Evolutionary conservation across 2,329 filamentous ascomycete genomes (phyloP).

Genomic region (Pyrenochaeta sp.): DNA sequence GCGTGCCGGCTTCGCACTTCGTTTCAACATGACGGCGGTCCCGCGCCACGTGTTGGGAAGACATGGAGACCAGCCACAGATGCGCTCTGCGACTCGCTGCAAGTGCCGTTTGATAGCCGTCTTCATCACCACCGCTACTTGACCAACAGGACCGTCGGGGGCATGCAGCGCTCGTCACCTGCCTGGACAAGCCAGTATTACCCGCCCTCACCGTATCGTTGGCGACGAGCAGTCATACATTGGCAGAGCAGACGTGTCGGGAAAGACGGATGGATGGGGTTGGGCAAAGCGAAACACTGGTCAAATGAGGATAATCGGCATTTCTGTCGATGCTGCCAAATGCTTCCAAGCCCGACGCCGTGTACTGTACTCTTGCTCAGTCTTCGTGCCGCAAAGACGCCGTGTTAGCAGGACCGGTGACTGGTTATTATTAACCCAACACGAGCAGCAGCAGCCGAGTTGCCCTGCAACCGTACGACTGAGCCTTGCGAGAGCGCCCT

Average conservation of each 20-base stretch:
- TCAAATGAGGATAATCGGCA: conserved; percentile 23
- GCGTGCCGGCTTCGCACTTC: conserved; percentile 33
- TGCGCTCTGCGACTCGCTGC: conserved; percentile 24
- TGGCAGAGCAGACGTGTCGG: conserved; percentile 18
- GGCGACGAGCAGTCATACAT: conserved; percentile 14
- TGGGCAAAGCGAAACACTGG: conserved; percentile 15
- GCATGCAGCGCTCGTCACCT: conserved; percentile 11
- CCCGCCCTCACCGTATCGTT: conserved; percentile 17
- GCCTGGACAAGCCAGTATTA: conserved; percentile 7
- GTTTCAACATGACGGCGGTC: conserved; percentile 33
- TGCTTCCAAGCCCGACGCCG: conserved; percentile 9
- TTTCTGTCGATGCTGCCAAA: conserved; percentile 1
- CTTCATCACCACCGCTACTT: conserved; percentile 20
- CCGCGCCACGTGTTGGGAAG: conserved; percentile 35
- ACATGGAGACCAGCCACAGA: conserved; percentile 22
- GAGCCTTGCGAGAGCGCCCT: conserved; percentile 13
- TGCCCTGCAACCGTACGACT: conserved; percentile 1
- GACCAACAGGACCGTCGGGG: conserved; percentile 7
- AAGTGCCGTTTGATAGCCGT: conserved; percentile 18
- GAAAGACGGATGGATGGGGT: conserved; percentile 12
- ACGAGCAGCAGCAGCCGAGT: conserved; percentile 12
- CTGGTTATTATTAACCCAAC: conserved; percentile 8
- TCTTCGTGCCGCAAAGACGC: conserved; percentile 27
- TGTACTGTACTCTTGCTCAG: not conserved
- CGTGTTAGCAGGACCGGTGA: conserved; percentile 17